Conservation (phyloP, 305 asterid genomes). For the Fraxinus platypoda region DNA sequence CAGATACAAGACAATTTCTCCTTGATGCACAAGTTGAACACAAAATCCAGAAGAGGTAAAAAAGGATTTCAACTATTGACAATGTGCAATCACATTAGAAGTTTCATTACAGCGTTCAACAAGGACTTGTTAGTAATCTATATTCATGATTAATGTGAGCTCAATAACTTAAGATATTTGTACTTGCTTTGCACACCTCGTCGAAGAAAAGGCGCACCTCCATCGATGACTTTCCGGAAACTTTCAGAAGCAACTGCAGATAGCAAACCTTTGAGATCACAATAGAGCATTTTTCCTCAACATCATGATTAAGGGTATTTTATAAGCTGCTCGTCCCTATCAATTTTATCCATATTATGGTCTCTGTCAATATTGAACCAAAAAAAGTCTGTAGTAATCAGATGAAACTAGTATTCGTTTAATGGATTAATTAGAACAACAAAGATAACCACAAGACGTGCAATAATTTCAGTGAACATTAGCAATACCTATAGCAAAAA, state of each 20-base stretch:
- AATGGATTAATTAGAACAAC: neutral
- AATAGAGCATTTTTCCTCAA: neutral
- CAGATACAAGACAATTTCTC: neutral
- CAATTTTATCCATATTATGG: neutral
- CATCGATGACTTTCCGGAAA: neutral
- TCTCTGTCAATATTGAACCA: neutral
- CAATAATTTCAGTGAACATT: neutral
- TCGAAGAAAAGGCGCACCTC: neutral
- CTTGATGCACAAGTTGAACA: neutral
- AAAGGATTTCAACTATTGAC: neutral
- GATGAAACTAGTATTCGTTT: neutral
- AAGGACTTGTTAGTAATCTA: neutral
- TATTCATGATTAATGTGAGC: neutral
- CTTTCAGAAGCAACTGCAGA: neutral
- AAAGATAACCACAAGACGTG: neutral
- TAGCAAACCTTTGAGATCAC: neutral
- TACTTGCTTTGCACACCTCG: neutral
- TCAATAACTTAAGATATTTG: neutral
- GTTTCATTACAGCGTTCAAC: neutral
- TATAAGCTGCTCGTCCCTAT: neutral
- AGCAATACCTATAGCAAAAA: neutral
- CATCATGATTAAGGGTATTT: neutral
- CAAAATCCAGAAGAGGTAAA: neutral
- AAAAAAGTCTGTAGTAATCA: neutral
- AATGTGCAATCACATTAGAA: neutral